These are phyloP conservation scores for Acanthamoeba healyi DNA, from an alignment of 208 protist species.

Conservation along the genomic window DNA sequence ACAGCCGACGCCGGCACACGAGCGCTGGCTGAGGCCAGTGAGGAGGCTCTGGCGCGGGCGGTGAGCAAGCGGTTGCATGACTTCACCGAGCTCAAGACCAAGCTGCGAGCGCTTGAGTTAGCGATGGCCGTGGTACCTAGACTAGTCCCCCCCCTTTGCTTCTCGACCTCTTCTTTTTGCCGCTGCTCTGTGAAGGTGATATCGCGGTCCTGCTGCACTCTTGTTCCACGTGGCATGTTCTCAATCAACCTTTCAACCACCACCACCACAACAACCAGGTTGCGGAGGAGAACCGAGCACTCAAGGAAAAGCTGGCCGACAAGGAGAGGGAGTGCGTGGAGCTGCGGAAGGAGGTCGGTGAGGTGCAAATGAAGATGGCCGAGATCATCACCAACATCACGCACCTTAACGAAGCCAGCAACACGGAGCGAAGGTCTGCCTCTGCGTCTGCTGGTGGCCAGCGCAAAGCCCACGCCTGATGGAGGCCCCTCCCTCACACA, in stretches of 20 bases:
- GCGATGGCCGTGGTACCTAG: constrained; percentile 30
- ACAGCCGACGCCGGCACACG: background rate
- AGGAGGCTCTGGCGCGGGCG: background rate
- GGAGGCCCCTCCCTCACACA: background rate
- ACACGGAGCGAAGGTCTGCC: background rate
- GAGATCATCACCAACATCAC: constrained; percentile 52
- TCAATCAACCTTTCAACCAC: no score
- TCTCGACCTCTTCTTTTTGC: background rate
- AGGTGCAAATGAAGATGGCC: constrained; percentile 39
- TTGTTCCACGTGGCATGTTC: background rate
- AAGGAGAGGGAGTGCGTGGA: constrained; percentile 12
- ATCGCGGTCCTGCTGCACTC: background rate
- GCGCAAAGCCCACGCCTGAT: background rate
- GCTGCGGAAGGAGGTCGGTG: constrained; percentile 26
- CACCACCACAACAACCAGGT: background rate
- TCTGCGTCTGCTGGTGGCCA: background rate
- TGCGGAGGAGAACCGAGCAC: background rate
- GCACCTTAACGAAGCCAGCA: background rate
- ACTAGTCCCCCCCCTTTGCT: no score
- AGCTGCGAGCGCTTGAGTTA: background rate
- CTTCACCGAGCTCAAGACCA: background rate
- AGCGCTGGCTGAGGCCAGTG: background rate
- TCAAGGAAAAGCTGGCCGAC: background rate
- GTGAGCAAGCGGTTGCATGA: background rate
- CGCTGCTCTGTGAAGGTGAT: background rate